Conservation (phyloP, 441 rosid species). For the Kokia cookei region DNA sequence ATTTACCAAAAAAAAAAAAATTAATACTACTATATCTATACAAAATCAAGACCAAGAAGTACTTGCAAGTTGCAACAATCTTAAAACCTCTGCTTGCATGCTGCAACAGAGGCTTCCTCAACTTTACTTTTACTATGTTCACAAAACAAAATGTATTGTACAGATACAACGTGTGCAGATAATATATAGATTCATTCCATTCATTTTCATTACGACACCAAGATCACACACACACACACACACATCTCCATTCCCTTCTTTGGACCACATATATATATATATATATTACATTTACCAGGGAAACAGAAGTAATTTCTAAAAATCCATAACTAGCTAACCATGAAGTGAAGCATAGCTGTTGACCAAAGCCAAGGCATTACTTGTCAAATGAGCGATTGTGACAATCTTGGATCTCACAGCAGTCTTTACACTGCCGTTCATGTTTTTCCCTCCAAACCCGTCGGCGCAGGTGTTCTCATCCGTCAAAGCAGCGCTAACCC, state of each 20-base stretch:
- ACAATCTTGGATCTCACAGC: slow-evolving; percentile 37
- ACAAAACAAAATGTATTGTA: background rate
- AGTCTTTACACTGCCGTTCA: slow-evolving; percentile 40
- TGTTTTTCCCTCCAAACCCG: slow-evolving; percentile 39
- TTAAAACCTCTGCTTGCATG: background rate
- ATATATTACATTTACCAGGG: background rate
- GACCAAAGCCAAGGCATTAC: slow-evolving; percentile 74
- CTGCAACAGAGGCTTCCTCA: background rate
- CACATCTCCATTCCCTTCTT: too few species aligned
- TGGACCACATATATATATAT: too few species aligned
- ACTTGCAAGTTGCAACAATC: too few species aligned
- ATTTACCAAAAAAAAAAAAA: background rate
- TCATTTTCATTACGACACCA: too few species aligned
- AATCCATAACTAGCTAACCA: slow-evolving; percentile 17
- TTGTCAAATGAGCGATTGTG: slow-evolving; percentile 53
- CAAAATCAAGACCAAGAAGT: background rate
- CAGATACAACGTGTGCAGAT: background rate
- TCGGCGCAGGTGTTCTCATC: slow-evolving; percentile 64
- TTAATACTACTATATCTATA: background rate
- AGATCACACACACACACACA: background rate
- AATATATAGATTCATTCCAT: background rate
- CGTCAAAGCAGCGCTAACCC: slow-evolving; percentile 79
- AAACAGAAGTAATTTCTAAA: background rate
- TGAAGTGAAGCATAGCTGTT: slow-evolving; percentile 50
- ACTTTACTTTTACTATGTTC: background rate